Conservation (phyloP, 352 stramenopile genomes). For the Phytophthora kernoviae region DNA sequence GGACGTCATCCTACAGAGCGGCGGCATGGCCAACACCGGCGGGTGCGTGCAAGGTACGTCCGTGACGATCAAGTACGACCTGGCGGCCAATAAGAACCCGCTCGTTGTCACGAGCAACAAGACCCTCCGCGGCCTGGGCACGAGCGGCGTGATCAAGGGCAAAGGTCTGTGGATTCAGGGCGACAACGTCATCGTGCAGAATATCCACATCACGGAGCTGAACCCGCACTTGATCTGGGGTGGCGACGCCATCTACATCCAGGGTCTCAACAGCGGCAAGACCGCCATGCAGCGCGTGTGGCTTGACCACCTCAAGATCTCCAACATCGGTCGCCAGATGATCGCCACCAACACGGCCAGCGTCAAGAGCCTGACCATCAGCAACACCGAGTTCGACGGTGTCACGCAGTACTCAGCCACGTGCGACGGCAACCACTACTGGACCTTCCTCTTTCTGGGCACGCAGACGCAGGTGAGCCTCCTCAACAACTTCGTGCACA, state of each 20-base stretch:
- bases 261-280: conserved; percentile 17
- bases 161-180: conserved; percentile 37
- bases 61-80: conserved; percentile 34
- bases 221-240: conserved; percentile 46
- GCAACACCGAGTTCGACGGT: conserved; percentile 47
- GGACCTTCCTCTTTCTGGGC: conserved; percentile 27
- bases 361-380: conserved; percentile 41
- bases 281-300: conserved; percentile 31
- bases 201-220: conserved; percentile 46
- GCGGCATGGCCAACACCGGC: conserved; percentile 46
- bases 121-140: conserved; percentile 38
- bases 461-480: conserved; percentile 19
- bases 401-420: conserved; percentile 33
- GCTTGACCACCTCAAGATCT: conserved; percentile 49
- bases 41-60: conserved; percentile 36
- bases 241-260: conserved; percentile 22
- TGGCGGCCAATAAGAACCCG: conserved; percentile 18
- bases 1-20: conserved; percentile 59
- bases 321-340: conserved; percentile 35
- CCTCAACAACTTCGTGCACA: conserved; percentile 35
- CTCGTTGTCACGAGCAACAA: conserved; percentile 37
- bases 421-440: conserved; percentile 54
- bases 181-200: conserved; percentile 48
- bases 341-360: conserved; percentile 29
- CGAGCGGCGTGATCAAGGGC: conserved; percentile 40